These are phyloP conservation scores for Paraphoma sp. DNA, from an alignment of 2,329 filamentous ascomycete genomes.

Conservation along the genomic window DNA sequence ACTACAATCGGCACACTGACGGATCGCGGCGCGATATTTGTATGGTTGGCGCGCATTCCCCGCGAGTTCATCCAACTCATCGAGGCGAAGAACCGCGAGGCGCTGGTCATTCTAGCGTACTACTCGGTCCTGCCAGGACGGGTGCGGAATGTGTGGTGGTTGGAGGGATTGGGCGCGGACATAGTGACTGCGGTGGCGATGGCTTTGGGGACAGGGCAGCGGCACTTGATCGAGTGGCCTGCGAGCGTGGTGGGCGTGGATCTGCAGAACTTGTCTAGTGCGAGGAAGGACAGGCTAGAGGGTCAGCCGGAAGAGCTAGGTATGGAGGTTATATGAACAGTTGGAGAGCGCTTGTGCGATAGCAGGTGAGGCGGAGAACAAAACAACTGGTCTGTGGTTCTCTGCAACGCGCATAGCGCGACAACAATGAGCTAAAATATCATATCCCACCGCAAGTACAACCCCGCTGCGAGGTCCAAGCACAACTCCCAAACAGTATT, in stretches of 20 bases:
- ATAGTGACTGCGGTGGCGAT: constrained; percentile 42
- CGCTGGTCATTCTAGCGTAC: constrained; percentile 47
- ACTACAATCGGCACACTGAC: constrained; percentile 34
- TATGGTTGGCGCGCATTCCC: constrained; percentile 37
- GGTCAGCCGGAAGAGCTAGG: constrained; percentile 30
- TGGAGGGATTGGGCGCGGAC: constrained; percentile 41
- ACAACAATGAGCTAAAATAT: no score
- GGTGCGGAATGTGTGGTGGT: constrained; percentile 44
- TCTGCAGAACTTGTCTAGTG: constrained; percentile 28
- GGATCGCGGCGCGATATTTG: constrained; percentile 42
- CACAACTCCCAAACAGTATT: no score
- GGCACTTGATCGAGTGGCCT: constrained; percentile 41
- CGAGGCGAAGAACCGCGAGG: constrained; percentile 37
- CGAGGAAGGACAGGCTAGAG: constrained; percentile 24
- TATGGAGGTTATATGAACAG: constrained; percentile 36
- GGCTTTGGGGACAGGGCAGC: constrained; percentile 37
- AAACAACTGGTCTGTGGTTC: no score
- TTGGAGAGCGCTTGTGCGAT: neutral
- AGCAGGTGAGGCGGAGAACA: no score
- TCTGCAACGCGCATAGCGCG: no score
- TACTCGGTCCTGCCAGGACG: constrained; percentile 46
- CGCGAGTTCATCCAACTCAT: constrained; percentile 39
- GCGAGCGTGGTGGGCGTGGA: constrained; percentile 36
- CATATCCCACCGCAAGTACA: no score
- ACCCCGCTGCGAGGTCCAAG: no score